These are phyloP conservation scores for Hibiscus trionum DNA, from an alignment of 345 rosid species.

Conservation along the genomic window DNA sequence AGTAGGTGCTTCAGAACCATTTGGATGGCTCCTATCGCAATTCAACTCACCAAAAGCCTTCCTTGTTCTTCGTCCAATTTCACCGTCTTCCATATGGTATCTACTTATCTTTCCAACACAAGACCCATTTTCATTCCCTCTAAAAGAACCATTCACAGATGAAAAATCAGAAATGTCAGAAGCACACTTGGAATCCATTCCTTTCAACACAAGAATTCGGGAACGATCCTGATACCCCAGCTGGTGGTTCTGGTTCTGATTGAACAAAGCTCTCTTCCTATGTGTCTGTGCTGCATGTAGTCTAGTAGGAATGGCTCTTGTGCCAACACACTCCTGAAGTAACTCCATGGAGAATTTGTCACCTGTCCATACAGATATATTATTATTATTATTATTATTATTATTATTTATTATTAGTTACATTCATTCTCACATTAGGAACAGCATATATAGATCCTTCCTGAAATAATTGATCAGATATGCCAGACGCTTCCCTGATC, in stretches of 20 bases:
- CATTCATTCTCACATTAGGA: constrained; percentile 19
- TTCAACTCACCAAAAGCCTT: constrained; percentile 38
- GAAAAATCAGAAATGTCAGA: constrained; percentile 40
- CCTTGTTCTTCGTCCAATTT: constrained; percentile 22
- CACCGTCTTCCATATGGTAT: constrained; percentile 26
- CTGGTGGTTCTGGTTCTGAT: not conserved
- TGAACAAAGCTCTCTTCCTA: constrained; percentile 18
- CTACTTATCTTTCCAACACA: constrained; percentile 27
- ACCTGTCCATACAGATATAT: constrained; percentile 43
- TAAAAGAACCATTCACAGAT: constrained; percentile 26
- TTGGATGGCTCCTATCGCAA: constrained; percentile 19
- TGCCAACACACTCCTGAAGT: constrained; percentile 35
- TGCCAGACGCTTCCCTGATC: constrained; percentile 22
- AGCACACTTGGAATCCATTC: constrained; percentile 44
- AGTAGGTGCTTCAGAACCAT: constrained; percentile 24
- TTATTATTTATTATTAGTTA: constrained; percentile 27
- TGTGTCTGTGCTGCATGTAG: constrained; percentile 13
- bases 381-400: constrained; percentile 31
- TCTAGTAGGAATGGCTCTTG: constrained; percentile 19
- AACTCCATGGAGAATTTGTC: constrained; percentile 61
- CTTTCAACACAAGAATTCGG: constrained; percentile 33
- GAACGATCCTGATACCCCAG: constrained; percentile 7
- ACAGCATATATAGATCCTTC: constrained; percentile 21
- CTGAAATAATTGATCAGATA: constrained; percentile 27
- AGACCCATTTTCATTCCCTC: constrained; percentile 8